phyloP scores from a whole-genome alignment of 2,329 filamentous ascomycete genomes.

The Aspergillus flavus region DNA sequence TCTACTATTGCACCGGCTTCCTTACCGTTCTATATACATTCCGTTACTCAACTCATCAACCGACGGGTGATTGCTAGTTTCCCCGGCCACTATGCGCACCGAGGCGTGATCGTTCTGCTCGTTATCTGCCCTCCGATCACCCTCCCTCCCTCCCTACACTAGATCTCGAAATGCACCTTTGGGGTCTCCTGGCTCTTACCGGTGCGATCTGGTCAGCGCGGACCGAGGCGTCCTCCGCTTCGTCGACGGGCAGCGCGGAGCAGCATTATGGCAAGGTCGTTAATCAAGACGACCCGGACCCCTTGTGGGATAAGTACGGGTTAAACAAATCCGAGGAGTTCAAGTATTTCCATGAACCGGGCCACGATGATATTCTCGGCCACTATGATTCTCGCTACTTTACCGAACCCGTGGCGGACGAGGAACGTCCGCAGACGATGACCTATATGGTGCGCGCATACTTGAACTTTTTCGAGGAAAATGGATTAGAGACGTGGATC shows the following conservation, averaged over 20 bases:
- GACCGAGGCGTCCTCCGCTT: slow-evolving; percentile 20
- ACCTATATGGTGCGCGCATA: slow-evolving; percentile 74
- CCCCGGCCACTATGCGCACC: slow-evolving; percentile 20
- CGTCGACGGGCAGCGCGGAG: slow-evolving; percentile 7
- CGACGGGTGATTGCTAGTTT: not conserved
- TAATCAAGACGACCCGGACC: slow-evolving; percentile 14
- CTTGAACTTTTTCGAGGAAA: slow-evolving; percentile 64
- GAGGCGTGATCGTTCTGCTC: slow-evolving; percentile 12
- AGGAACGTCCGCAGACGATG: slow-evolving; percentile 66
- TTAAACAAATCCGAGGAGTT: slow-evolving; percentile 37
- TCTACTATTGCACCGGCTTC: not conserved
- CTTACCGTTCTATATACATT: not conserved
- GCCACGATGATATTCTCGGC: slow-evolving; percentile 60
- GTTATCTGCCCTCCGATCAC: not conserved
- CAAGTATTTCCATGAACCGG: slow-evolving; percentile 71
- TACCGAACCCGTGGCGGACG: slow-evolving; percentile 63
- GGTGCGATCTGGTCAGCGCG: slow-evolving; percentile 23
- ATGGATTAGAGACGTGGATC: slow-evolving; percentile 79
- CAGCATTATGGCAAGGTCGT: slow-evolving; percentile 17
- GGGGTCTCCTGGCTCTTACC: slow-evolving; percentile 19
- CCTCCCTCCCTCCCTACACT: not conserved
- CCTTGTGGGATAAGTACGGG: slow-evolving; percentile 28
- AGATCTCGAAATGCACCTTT: slow-evolving; percentile 24
- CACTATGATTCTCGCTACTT: slow-evolving; percentile 79
- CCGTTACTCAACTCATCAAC: not conserved